Evolutionary conservation across 2,329 filamentous ascomycete genomes (phyloP).

Genomic region (Alternaria brassicae): DNA sequence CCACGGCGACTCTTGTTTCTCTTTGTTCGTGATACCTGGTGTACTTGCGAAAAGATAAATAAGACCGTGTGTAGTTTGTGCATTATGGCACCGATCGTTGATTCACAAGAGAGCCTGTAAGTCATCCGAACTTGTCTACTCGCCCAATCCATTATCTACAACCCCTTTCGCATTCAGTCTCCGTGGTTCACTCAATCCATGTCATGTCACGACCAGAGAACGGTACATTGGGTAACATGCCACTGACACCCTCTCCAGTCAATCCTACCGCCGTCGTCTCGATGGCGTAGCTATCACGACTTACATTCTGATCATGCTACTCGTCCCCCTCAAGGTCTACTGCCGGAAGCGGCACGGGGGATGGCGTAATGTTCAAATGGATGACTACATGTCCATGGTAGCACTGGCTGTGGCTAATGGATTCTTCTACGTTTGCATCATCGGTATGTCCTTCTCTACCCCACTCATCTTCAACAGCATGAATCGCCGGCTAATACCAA

Average conservation of each 20-base stretch:
- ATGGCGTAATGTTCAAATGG: slow-evolving; percentile 29
- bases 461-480: not conserved
- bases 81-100: slow-evolving; percentile 12
- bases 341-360: slow-evolving; percentile 30
- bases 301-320: slow-evolving; percentile 29
- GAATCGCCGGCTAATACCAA: not conserved
- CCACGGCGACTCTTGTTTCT: not conserved
- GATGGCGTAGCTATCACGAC: slow-evolving; percentile 32
- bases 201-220: slow-evolving; percentile 6
- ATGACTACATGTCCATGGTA: slow-evolving; percentile 28
- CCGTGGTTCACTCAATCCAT: slow-evolving; percentile 1
- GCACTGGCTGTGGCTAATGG: slow-evolving; percentile 25
- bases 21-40: slow-evolving; percentile 3
- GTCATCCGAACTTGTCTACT: not conserved
- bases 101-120: slow-evolving; percentile 21
- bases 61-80: not conserved
- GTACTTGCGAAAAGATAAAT: not conserved
- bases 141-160: not conserved
- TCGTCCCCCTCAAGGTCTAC: slow-evolving; percentile 35
- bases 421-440: slow-evolving; percentile 28
- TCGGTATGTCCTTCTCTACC: slow-evolving; percentile 19
- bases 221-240: not conserved
- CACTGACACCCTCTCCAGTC: slow-evolving; percentile 3
- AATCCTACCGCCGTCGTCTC: slow-evolving; percentile 23
- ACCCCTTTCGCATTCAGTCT: not conserved